Evolutionary conservation across 2,329 filamentous ascomycete species (phyloP).

Genomic region (Calonectria ilicicola): DNA sequence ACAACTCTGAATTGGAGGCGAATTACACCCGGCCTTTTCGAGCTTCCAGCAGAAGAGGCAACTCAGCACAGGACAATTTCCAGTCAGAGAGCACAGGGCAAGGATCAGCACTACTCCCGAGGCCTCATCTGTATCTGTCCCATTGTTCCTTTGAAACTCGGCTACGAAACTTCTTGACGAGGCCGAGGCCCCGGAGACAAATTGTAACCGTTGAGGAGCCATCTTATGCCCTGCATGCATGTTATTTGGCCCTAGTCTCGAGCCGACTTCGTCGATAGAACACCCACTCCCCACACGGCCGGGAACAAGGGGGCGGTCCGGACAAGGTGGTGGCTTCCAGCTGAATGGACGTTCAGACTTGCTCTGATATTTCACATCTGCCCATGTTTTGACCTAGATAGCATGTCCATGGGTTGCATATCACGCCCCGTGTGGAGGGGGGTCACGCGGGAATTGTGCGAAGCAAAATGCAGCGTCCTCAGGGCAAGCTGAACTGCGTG

Average conservation of each 20-base stretch:
- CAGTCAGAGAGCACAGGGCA: background rate
- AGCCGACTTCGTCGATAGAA: background rate
- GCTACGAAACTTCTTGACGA: background rate
- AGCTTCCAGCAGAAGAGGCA: background rate
- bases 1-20: background rate
- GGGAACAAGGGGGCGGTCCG: slow-evolving; percentile 8
- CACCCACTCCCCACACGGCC: slow-evolving; percentile 3
- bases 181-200: background rate
- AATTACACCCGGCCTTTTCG: background rate
- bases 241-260: background rate
- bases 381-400: background rate
- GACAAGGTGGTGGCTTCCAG: background rate
- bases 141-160: background rate
- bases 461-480: background rate
- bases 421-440: background rate
- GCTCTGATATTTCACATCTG: background rate
- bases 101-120: slow-evolving; percentile 2
- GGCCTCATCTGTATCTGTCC: slow-evolving; percentile 1
- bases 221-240: background rate
- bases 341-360: background rate
- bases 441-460: background rate
- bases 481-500: background rate
- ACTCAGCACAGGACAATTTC: background rate
- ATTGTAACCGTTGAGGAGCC: background rate
- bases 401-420: slow-evolving; percentile 1